Evolutionary conservation across 2,329 filamentous ascomycete species (phyloP), one percentile per base, ranked within the genome.

Genomic region (Penicillium hesseltinei): DNA sequence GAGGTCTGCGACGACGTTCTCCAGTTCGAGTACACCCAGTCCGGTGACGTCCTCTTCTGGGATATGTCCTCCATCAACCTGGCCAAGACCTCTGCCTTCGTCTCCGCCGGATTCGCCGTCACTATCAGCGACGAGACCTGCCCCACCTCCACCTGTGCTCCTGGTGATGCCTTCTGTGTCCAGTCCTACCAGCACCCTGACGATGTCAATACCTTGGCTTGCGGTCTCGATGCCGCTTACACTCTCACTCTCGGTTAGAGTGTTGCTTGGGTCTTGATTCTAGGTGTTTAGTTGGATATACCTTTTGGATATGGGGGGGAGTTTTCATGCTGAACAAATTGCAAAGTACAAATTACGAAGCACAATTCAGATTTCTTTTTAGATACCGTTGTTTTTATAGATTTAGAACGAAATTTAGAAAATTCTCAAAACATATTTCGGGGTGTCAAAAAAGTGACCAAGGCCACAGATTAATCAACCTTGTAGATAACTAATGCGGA

Each of bases 211-310:
- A 72, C 68, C 46, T 56, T 59, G 36, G 63, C 62, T 46, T 72
- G 70, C 38, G 38, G 54, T 5, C 31, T 66, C 29, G 54, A 55
- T 13, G 59, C 63, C 29, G 58, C 66, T 56, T 58, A 75, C 60
- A 61, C 82, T 77, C 39, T 84, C 72, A 68, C 56, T 11, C 29
- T 71, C 31, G 69, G 68, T 54, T 66, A 62, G 54, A 46, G 50
- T 46, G 50, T 36, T 17, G 38, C 19, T 39, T 45, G 13, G 40
- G 19, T 11, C 54, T 50, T 35, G 17, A 27, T 56, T 39, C 57
- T 29, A 40, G 42, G 57, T 58, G 29, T 56, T 56, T 50, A 35
- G 31, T 56, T 35, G 42, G 48, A 53, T 56, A 52, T 56, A 54
- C 42, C 54, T 52, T 38, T 52, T 36, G 40, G 49, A n/a, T 47